Conservation (phyloP, 345 rosid species). For the Aquilaria sinensis region DNA sequence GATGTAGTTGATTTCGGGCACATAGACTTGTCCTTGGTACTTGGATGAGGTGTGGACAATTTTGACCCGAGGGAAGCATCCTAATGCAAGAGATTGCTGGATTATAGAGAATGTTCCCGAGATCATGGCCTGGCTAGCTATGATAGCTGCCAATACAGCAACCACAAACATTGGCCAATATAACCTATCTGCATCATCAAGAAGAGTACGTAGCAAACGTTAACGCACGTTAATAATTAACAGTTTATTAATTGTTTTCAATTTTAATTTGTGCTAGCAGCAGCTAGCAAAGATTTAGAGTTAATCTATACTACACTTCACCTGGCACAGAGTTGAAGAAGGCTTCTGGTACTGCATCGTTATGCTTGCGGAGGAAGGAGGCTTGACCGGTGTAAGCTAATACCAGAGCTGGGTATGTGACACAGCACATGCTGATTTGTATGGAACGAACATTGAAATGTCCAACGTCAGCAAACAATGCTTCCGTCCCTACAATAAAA, state of each 20-base stretch:
- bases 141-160: conserved; percentile 35
- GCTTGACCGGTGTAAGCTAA: conserved; percentile 39
- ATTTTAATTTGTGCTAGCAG: too few species aligned
- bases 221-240: too few species aligned
- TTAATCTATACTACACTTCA: neutral
- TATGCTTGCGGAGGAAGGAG: conserved; percentile 34
- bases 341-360: conserved; percentile 13
- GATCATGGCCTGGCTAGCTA: conserved; percentile 56
- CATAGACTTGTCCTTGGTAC: conserved; percentile 46
- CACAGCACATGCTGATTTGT: conserved; percentile 33
- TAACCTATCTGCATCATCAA: conserved; percentile 21
- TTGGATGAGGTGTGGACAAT: conserved; percentile 44
- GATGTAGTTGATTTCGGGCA: conserved; percentile 44
- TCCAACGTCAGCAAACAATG: conserved; percentile 55
- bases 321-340: conserved; percentile 35
- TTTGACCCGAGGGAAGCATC: conserved; percentile 53
- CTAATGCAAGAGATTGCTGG: conserved; percentile 47
- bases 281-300: too few species aligned
- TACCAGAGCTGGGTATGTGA: conserved; percentile 35
- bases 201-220: neutral
- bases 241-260: too few species aligned
- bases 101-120: conserved; percentile 52
- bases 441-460: conserved; percentile 44
- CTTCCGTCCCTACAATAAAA: conserved; percentile 34
- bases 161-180: conserved; percentile 53